These are phyloP conservation scores for Candida khao-thaluensis DNA, from an alignment of 805 yeast species.

Conservation along the genomic window DNA sequence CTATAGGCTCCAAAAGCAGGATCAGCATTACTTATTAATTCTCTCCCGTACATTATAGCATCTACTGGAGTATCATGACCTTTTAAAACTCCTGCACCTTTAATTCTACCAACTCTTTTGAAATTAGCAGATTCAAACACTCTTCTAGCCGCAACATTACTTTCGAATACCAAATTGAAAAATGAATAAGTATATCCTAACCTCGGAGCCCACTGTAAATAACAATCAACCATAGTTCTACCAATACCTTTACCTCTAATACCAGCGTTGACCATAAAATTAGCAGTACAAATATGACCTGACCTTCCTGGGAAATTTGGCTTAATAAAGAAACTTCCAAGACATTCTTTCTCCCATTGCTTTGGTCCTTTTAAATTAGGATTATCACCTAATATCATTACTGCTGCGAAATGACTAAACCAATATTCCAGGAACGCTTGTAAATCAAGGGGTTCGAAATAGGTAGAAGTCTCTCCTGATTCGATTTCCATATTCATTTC, in stretches of 20 bases:
- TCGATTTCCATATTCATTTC: slow-evolving; percentile 93
- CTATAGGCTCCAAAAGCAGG: slow-evolving; percentile 53
- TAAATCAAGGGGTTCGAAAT: slow-evolving; percentile 72
- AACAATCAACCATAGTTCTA: slow-evolving; percentile 76
- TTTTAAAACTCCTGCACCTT: slow-evolving; percentile 85
- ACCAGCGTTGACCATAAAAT: slow-evolving; percentile 87
- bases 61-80: slow-evolving; percentile 86
- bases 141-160: slow-evolving; percentile 78
- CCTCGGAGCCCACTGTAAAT: slow-evolving; percentile 85
- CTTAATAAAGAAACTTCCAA: slow-evolving; percentile 81
- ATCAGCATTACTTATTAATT: slow-evolving; percentile 57
- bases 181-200: slow-evolving; percentile 83
- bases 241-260: slow-evolving; percentile 93
- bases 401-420: slow-evolving; percentile 84
- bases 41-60: slow-evolving; percentile 81
- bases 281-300: slow-evolving; percentile 89
- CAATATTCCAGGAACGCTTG: slow-evolving; percentile 81
- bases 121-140: slow-evolving; percentile 77
- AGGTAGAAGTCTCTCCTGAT: slow-evolving; percentile 84
- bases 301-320: slow-evolving; percentile 93
- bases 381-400: slow-evolving; percentile 74
- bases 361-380: slow-evolving; percentile 47
- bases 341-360: slow-evolving; percentile 90
- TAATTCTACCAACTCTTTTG: slow-evolving; percentile 73
- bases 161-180: slow-evolving; percentile 84